Evolutionary conservation across 2,329 filamentous ascomycete species (phyloP).

Genomic region (Trichoderma sp.): DNA sequence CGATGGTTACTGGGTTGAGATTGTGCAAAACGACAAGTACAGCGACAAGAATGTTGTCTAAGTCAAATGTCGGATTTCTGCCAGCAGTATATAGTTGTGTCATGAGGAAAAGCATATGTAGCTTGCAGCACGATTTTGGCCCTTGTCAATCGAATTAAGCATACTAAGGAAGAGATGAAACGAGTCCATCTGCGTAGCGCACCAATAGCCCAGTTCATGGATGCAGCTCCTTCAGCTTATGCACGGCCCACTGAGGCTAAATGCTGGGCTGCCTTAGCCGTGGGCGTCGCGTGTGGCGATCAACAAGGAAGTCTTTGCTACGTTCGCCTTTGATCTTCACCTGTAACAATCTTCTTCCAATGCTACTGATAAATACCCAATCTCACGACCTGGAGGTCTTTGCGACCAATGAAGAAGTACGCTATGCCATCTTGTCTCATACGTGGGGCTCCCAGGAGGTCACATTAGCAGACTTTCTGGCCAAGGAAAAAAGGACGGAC

Average conservation of each 20-base stretch:
- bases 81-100: background rate
- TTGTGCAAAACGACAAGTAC: constrained; percentile 77
- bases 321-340: background rate
- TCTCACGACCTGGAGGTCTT: constrained; percentile 34
- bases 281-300: background rate
- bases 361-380: constrained; percentile 37
- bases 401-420: constrained; percentile 28
- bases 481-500: background rate
- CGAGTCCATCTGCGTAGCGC: background rate
- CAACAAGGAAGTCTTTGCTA: too few species aligned
- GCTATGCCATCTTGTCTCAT: constrained; percentile 39
- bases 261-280: background rate
- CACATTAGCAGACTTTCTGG: constrained; percentile 32
- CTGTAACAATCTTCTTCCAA: background rate
- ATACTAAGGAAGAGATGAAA: background rate
- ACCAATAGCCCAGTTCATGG: background rate
- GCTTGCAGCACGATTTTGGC: background rate
- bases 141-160: background rate
- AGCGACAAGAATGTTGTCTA: constrained; percentile 48
- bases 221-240: background rate
- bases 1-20: constrained; percentile 81
- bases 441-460: constrained; percentile 36
- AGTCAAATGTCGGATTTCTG: background rate
- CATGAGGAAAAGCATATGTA: background rate
- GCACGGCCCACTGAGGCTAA: constrained; percentile 12